These are phyloP conservation scores for Eucalyptus melliodora DNA, from an alignment of 345 rosid species.

Conservation along the genomic window DNA sequence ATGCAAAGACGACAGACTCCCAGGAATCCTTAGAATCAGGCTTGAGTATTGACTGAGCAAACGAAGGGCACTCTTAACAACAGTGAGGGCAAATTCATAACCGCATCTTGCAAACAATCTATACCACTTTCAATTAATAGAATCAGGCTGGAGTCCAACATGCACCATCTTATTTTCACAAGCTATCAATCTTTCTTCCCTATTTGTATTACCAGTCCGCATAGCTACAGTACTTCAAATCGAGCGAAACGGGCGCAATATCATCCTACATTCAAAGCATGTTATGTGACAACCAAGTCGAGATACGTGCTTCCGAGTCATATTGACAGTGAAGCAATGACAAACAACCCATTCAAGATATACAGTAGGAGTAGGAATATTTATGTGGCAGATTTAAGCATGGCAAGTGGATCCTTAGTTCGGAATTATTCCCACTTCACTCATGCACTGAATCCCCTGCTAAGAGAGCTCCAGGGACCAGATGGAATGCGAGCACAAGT, in stretches of 20 bases:
- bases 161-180: not conserved
- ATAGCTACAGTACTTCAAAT: too few species aligned
- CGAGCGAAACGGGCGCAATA: rapidly evolving
- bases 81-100: not conserved
- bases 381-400: not conserved
- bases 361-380: not conserved
- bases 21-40: not conserved
- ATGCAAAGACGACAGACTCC: not conserved
- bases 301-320: too few species aligned
- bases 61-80: not conserved
- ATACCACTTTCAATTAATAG: not conserved
- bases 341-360: not conserved
- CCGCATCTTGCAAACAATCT: not conserved
- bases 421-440: not conserved
- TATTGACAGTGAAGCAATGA: not conserved
- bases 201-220: not conserved
- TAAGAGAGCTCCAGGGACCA: conserved; percentile 76
- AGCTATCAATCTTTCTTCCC: not conserved
- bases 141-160: not conserved
- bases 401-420: not conserved
- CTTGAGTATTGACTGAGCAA: not conserved
- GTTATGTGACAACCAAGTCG: too few species aligned
- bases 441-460: conserved; percentile 66
- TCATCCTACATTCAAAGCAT: too few species aligned
- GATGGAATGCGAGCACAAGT: conserved; percentile 66